Evolutionary conservation across 257 asterid species (phyloP), one percentile per base, ranked within the genome.

Genomic region (Cynanchum wilfordii): DNA sequence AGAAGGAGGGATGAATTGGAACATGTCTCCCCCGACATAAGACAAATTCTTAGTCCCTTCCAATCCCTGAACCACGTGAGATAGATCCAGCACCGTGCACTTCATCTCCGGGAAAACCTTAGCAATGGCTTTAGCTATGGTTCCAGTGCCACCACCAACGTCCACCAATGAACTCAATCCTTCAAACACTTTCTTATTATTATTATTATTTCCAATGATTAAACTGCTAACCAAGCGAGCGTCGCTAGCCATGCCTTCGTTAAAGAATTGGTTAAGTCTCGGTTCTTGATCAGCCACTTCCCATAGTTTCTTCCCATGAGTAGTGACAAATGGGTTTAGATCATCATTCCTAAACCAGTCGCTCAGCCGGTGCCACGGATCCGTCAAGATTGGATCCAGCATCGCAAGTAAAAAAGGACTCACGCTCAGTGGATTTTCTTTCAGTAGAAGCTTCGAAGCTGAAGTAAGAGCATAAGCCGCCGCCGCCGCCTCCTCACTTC

Each of bases 181-280:
- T 11, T 68, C 62, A 15, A 75, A 75, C 30, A 57, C 63, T 10
- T 27, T 17, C n/a, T n/a, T n/a, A 22, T 38, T 40, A 68, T 36
- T 45, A 24, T 68, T 68, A 33, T 33, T 33, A 33, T 33, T 33
- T 38, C 59, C 59, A 10, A 38, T n/a, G 4, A 79, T 27, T 8
- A 76, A 3, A 10, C 38, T 25, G 6, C 56, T 24, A 12, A 62
- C 77, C 74, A 84, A 52, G 30, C 36, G 63, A 20, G 82, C 22
- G 57, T 81, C 84, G 36, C 80, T 70, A 13, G 82, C 80, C 88
- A 79, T 81, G 25, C 47, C 80, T 59, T 79, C 81, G 12, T 81
- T 76, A 36, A 84, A 79, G 10, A 20, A 22, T 36, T 9, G 36
- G 77, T 73, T 74, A n/a, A 79, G 4, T 72, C 60, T 17, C 2